phyloP scores from a whole-genome alignment of 768 basidiomycete genomes.

The Collybiopsis confluens region DNA sequence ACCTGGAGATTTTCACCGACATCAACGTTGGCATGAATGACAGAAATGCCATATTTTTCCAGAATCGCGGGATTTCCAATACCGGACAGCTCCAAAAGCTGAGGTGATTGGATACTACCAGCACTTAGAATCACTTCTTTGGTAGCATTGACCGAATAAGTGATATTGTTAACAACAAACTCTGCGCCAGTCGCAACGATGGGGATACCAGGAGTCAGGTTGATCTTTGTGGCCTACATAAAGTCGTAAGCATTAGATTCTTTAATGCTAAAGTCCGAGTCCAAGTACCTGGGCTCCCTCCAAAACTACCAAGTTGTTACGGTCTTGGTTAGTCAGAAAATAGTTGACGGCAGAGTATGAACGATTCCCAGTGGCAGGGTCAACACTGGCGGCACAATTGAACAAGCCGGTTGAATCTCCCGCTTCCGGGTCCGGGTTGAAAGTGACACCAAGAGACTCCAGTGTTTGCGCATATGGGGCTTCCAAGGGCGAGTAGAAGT shows the following conservation, averaged over 20 bases:
- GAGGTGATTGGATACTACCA: constrained; percentile 33
- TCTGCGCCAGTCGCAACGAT: constrained; percentile 35
- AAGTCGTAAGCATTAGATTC: neutral
- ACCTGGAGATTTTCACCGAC: constrained; percentile 50
- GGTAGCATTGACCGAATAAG: constrained; percentile 30
- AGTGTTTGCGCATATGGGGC: neutral
- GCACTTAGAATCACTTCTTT: constrained; percentile 42
- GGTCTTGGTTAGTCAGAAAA: constrained; percentile 1
- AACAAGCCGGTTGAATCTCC: constrained; percentile 7
- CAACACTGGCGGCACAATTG: neutral
- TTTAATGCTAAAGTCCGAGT: neutral
- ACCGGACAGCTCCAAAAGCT: constrained; percentile 50
- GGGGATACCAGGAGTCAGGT: constrained; percentile 1
- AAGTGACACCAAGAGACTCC: neutral
- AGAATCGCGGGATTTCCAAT: constrained; percentile 39
- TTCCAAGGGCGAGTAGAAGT: neutral
- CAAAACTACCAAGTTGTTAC: constrained; percentile 24
- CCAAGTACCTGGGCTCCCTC: constrained; percentile 17
- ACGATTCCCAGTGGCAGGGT: constrained; percentile 3
- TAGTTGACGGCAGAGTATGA: constrained; percentile 5
- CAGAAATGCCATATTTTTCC: constrained; percentile 28
- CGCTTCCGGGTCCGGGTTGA: neutral
- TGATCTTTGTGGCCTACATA: constrained; percentile 13
- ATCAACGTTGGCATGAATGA: constrained; percentile 25
- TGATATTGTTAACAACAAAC: constrained; percentile 25